Base-by-base conservation (phyloP, 2,329 filamentous ascomycete genomes). In the Colletotrichum graminicola region DNA sequence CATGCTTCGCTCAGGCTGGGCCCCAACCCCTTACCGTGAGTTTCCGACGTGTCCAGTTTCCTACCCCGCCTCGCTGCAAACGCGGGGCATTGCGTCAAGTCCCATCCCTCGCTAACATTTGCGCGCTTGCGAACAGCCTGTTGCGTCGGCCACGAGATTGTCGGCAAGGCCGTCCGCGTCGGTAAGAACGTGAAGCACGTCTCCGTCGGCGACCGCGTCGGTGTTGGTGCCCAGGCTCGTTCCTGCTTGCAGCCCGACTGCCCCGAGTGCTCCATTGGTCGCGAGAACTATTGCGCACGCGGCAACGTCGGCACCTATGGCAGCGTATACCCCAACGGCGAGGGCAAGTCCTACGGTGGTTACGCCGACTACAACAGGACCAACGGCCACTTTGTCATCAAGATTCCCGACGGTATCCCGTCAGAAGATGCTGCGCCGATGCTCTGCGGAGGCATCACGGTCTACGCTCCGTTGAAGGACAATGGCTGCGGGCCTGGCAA, bases 391-490 rank as follows among this genome's bases (percentile, higher is more conserved):
- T 93, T 92, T 67, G 83, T 82, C 23, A 74, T 86, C 73, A 83
- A 82, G 74, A 84, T 87, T 55, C 84, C 84, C 8, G 80, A 83
- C 3, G 79, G 78, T 5, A 67, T 87, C 5, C 73, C 78, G 1
- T 80, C 80, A 0, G 84, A 82, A 60, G 73, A 80, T 52, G 83
- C 84, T 2, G 85, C 91, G 26, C 91, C 92, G 3, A 89, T 94
- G 87, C 83, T 94, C 39, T 94, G 92, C 76, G 92, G 87, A 32
- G 92, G 92, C 14, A 86, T 93, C 41, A 94, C 92, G 0, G 84
- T 91, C 7, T 94, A 86, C 77, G 84, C 85, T 12, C 92, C 92
- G 0, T 79, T 94, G 54, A 84, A 83, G 75, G 84, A 89, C 59
- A 88, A 92, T 73, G 89, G 88, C 1, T 88, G 86, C 60, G 92